Conservation (phyloP, 225 moss, liverwort and hornwort genomes). For the Physcomitrellopsis africana region DNA sequence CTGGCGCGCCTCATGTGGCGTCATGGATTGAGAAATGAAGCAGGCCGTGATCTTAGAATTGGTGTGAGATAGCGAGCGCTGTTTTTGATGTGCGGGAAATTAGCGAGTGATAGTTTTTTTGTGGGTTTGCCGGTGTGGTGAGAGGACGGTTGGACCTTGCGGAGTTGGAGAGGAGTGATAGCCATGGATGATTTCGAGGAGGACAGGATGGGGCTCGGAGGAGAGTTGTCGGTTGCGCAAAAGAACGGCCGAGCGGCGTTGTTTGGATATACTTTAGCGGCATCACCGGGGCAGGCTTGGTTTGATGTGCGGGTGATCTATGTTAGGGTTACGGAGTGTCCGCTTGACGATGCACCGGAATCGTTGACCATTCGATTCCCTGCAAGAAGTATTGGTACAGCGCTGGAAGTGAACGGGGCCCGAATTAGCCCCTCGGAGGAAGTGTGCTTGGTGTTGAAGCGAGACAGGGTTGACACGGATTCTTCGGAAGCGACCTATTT, state of each 20-base stretch:
- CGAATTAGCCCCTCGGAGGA: conserved; percentile 69
- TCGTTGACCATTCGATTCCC: conserved; percentile 53
- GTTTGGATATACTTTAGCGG: conserved; percentile 43
- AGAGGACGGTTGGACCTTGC: background rate
- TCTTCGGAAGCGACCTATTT: conserved; percentile 60
- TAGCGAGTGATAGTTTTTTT: background rate
- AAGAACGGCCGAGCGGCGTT: conserved; percentile 50
- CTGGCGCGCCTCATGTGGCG: background rate
- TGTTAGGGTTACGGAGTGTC: conserved; percentile 60
- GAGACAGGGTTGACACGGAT: conserved; percentile 63
- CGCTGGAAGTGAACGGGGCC: conserved; percentile 68
- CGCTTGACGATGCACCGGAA: conserved; percentile 60
- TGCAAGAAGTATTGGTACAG: conserved; percentile 55
- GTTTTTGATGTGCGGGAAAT: background rate
- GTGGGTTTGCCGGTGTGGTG: background rate
- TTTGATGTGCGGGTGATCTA: conserved; percentile 69
- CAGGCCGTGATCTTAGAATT: background rate
- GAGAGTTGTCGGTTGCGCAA: conserved; percentile 40
- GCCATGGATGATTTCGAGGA: conserved; percentile 58
- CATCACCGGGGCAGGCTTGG: conserved; percentile 49
- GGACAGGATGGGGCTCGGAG: conserved; percentile 21
- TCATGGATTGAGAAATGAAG: background rate
- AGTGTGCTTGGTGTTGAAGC: conserved; percentile 48
- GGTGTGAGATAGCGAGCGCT: background rate
- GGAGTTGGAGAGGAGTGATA: background rate